Evolutionary conservation across 768 basidiomycete genomes (phyloP), one percentile per base, ranked within the genome.

Genomic region (Artomyces pyxidatus): DNA sequence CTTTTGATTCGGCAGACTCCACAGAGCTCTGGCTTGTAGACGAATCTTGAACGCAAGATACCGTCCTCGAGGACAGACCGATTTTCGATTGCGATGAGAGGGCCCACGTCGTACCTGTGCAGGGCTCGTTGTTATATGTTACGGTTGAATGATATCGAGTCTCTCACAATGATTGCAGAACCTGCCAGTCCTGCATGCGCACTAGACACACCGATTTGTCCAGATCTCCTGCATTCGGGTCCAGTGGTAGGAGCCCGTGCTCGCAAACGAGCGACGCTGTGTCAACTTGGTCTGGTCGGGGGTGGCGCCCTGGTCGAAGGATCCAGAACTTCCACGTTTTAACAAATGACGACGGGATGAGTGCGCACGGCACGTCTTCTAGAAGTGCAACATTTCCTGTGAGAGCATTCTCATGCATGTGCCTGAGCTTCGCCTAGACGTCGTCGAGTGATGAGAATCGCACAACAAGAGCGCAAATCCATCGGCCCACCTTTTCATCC

Each of bases 321-420:
- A 82, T 59, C 90, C 90, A 92, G 48, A 73, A 71, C 47, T 71
- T 71, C 90, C 90, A 93, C 32, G 67, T 58, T 22, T 73, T 78
- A 42, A 83, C 64, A 59, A 90, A 93, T 2, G 68, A 68, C 26
- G 74, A 66, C 7, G 83, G 75, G 35, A 87, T 64, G 35, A 87
- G 66, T 10, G 80, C 81, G 56, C 74, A 82, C 8, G 73, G 67
- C 29, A 72, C 67, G 41, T 74, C 68, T 39, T 77, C 73, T 12
- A 76, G 67, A 17, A 73, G 61, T n/a, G 63, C 58, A 46, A 66
- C 70, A 51, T 71, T 70, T 44, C 70, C 72, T 51, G 65, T 73
- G 43, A 78, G 58, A 45, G 73, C 66, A 52, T 74, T 72, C 51
- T 84, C 78, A 52, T 78, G 70, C 72, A 87, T 76, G 57, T 77